Evolutionary conservation across 2,329 filamentous ascomycete genomes (phyloP).

Genomic region (Aspergillus fumigatus): DNA sequence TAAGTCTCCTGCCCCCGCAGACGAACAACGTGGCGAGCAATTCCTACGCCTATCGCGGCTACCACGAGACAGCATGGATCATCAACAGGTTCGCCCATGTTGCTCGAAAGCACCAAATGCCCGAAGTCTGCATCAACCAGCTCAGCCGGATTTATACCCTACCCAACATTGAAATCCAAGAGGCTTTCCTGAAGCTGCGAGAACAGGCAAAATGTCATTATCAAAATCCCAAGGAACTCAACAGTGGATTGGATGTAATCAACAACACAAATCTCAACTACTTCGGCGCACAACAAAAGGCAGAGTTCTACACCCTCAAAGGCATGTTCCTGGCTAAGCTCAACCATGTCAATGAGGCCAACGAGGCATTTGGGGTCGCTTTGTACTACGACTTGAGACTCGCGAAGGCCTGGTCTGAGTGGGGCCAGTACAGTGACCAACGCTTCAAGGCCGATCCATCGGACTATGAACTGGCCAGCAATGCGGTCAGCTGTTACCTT

Average conservation of each 20-base stretch:
- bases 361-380: constrained; percentile 89
- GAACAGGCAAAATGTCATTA: constrained; percentile 99
- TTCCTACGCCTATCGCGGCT: constrained; percentile 93
- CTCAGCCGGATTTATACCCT: constrained; percentile 97
- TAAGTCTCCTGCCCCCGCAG: constrained; percentile 74
- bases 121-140: constrained; percentile 95
- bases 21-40: constrained; percentile 80
- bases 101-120: constrained; percentile 91
- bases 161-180: constrained; percentile 98
- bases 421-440: constrained; percentile 96
- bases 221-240: constrained; percentile 88
- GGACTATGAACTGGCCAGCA: constrained; percentile 78
- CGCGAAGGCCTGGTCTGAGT: constrained; percentile 97
- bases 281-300: constrained; percentile 92
- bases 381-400: constrained; percentile 93
- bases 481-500: constrained; percentile 91
- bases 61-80: constrained; percentile 99
- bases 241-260: constrained; percentile 91
- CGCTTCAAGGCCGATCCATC: constrained; percentile 87
- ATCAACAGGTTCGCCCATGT: constrained; percentile 99
- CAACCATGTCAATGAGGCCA: constrained; percentile 82
- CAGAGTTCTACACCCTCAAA: constrained; percentile 98
- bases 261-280: constrained; percentile 99
- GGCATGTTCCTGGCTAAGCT: constrained; percentile 98
- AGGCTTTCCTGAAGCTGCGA: constrained; percentile 95